phyloP scores from a whole-genome alignment of 345 rosid genomes.

The Mallotus nudiflorus region DNA sequence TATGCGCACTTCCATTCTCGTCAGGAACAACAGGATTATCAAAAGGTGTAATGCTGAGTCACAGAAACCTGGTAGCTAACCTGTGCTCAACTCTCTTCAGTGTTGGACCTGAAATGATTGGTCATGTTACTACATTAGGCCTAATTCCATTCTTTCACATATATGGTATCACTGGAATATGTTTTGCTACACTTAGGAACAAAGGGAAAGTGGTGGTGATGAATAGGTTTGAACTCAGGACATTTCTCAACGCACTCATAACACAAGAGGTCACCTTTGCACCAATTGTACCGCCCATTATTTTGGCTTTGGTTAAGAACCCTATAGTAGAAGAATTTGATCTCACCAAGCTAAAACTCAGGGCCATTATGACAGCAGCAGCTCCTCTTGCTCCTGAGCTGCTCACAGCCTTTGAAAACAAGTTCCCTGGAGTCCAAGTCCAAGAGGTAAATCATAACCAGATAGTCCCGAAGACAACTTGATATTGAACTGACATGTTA shows the following conservation, averaged over 20 bases:
- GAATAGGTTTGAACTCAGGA: constrained; percentile 69
- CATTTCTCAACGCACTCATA: constrained; percentile 66
- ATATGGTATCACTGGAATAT: constrained; percentile 83
- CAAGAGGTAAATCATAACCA: constrained; percentile 57
- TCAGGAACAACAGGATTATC: constrained; percentile 95
- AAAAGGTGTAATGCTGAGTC: constrained; percentile 89
- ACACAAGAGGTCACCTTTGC: constrained; percentile 79
- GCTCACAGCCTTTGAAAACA: constrained; percentile 58
- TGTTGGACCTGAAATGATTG: constrained; percentile 63
- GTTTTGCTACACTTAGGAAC: constrained; percentile 78
- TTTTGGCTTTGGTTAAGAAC: constrained; percentile 72
- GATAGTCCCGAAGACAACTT: no score
- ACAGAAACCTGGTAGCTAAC: constrained; percentile 79
- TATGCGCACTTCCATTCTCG: constrained; percentile 96
- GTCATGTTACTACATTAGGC: constrained; percentile 65
- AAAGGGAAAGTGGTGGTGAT: constrained; percentile 92
- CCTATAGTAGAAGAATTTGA: constrained; percentile 87
- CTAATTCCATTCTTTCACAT: constrained; percentile 94
- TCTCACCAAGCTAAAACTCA: constrained; percentile 71
- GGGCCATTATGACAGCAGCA: constrained; percentile 84
- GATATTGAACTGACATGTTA: no score
- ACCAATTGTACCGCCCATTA: constrained; percentile 88
- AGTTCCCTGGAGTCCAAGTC: constrained; percentile 80
- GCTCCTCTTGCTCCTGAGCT: constrained; percentile 91
- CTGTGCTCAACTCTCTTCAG: constrained; percentile 83